Base-by-base conservation (phyloP, 73 alveolate species). In the Tetrahymena malaccensis region DNA sequence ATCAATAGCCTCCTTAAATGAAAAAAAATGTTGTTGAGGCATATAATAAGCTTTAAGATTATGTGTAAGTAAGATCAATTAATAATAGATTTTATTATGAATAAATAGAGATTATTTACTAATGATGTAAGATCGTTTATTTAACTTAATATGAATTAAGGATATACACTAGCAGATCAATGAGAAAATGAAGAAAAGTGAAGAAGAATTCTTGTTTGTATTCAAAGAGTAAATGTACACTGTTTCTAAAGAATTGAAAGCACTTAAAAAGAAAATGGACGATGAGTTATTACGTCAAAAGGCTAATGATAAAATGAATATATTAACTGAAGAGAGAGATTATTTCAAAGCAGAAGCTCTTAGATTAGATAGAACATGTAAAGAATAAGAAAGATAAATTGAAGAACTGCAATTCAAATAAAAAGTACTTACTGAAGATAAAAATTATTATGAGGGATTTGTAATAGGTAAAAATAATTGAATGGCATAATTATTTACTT, bases 331-430 rank as follows among this genome's bases (percentile, higher is more conserved):
- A 21, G 97, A 96, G 58, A 95, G 98, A 34, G 98, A 96, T 95
- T 95, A 96, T 93, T 96, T 96, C 85, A 96, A 96, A n/a, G 96
- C 94, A 56, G 98, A 96, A 93, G 98, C 98, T 34, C 58, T 96
- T 35, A 85, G 97, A 50, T 85, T 96, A 33, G 98, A 96, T 93
- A 96, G 96, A 84, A 44, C 94, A 55, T 96, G 97, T 94, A 93
- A 96, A 94, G 97, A 96, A 95, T 55, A 93, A 43, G 94, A 95
- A 31, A 34, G 97, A 55, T 70, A 94, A n/a, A 58, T 96, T 57
- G 97, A 96, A 95, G 97, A 95, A 55, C 85, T 95, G 1, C 57
- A 95, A 33, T 95, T 95, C 85, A 95, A 95, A 57, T 55, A 85
- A 55, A 95, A 95, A 95, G 94, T 95, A 0, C 70, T 94, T n/a